Percentiles rank a stretch among this genome's conserved stretches.
These are phyloP conservation scores for Canavalia ensiformis DNA, from an alignment of 306 rosid species.

Conservation along the genomic window DNA sequence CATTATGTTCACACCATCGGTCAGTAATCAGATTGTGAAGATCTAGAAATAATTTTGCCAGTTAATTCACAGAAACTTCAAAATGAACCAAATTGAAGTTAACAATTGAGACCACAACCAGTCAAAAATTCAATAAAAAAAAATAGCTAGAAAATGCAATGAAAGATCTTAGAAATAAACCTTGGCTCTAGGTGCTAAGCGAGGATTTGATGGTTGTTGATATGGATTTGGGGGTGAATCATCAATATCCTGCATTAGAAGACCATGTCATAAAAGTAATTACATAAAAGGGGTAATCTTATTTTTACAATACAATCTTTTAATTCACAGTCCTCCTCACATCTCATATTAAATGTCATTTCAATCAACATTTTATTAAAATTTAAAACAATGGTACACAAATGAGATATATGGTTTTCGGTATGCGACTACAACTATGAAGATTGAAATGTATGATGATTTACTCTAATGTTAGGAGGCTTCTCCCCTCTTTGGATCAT, in stretches of 20 bases:
- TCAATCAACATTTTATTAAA: slow-evolving; percentile 5
- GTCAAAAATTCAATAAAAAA: background rate
- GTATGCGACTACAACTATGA: slow-evolving; percentile 14
- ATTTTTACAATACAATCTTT: slow-evolving; percentile 6
- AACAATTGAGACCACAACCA: background rate
- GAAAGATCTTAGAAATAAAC: slow-evolving; percentile 45
- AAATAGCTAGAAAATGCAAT: background rate
- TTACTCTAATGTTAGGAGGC: slow-evolving; percentile 85
- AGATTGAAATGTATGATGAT: slow-evolving; percentile 11
- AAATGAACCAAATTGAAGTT: slow-evolving; percentile 13
- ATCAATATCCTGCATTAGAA: slow-evolving; percentile 76
- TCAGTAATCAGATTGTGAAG: background rate
- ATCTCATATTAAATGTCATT: slow-evolving; percentile 2
- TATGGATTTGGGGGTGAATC: slow-evolving; percentile 85
- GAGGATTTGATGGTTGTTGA: slow-evolving; percentile 88
- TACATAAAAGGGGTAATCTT: background rate
- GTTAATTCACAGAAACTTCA: background rate
- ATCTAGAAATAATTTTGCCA: background rate
- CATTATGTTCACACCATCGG: slow-evolving; percentile 4
- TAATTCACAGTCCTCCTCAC: background rate
- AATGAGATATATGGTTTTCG: slow-evolving; percentile 19
- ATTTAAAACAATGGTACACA: slow-evolving; percentile 26
- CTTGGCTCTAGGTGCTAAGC: slow-evolving; percentile 77
- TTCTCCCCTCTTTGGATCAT: slow-evolving; percentile 95
- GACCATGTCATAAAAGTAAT: slow-evolving; percentile 36